Evolutionary conservation across 202 grass and related monocot genomes (phyloP), one percentile per base, ranked within the genome.

Genomic region (Panicum hallii): DNA sequence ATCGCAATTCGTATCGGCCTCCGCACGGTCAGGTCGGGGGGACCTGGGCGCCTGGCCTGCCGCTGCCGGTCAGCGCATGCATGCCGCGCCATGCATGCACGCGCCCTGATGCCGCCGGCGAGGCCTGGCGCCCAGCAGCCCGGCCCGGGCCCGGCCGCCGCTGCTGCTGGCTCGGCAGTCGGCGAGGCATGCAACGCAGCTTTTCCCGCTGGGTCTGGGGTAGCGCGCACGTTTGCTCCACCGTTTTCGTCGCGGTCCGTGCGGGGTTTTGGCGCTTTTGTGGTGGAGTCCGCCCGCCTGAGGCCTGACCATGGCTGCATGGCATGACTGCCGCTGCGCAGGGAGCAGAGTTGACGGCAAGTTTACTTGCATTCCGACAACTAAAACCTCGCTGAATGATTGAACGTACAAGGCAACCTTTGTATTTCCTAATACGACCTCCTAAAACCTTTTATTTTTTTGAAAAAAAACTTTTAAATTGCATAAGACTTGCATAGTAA

Each of bases 221-320:
- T 77, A 26, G 68, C 68, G 61, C 60, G 68, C 81, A 77, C 79
- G 72, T 75, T 89, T 46, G 82, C 63, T 53, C 70, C 63, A 46
- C 65, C 45, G 13, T 5, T 85, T 16, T 53, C 77, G 74, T 45
- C 20, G 62, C 40, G 5, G 77, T 15, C 44, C 60, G 62, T 79
- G 76, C 16, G 43, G 26, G 26, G 4, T 3, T 63, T 63, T 47
- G 41, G 75, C 26, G 75, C 41, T 62, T 49, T 34, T 16, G 5
- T 17, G 61, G 23, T n/a, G 9, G 14, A 48, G 23, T 5, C 75
- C n/a, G 56, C 73, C 73, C 16, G 19, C 30, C 10, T 20, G 34
- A 23, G 9, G 9, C 47, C 52, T 55, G 53, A 55, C 52, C 72
- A 12, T 12, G 36, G 48, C 50, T 38, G 36, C 48, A 20, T 17